Evolutionary conservation across 2,329 filamentous ascomycete genomes (phyloP).

Genomic region (Neonectria magnoliae): DNA sequence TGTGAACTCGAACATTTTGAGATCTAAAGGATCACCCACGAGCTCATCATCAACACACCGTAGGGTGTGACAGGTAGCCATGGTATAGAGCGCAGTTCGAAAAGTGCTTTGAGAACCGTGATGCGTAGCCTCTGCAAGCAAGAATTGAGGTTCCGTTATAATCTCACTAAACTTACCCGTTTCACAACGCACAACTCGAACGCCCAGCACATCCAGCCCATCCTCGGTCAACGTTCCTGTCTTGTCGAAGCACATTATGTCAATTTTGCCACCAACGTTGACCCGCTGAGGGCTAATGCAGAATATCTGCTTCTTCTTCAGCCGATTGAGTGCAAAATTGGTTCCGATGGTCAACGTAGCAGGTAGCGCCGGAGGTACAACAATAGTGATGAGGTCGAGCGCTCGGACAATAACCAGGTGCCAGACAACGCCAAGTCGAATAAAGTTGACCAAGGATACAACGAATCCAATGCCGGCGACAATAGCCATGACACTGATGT

Average conservation of each 20-base stretch:
- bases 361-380: slow-evolving; percentile 92
- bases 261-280: slow-evolving; percentile 94
- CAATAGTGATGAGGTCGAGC: slow-evolving; percentile 95
- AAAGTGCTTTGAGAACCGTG: slow-evolving; percentile 47
- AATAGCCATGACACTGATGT: slow-evolving; percentile 94
- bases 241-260: slow-evolving; percentile 98
- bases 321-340: slow-evolving; percentile 87
- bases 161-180: slow-evolving; percentile 77
- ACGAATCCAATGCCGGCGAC: slow-evolving; percentile 89
- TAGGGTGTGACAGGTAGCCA: slow-evolving; percentile 97
- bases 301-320: slow-evolving; percentile 92
- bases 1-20: slow-evolving; percentile 99
- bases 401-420: slow-evolving; percentile 92
- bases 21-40: slow-evolving; percentile 90
- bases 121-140: slow-evolving; percentile 59
- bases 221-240: slow-evolving; percentile 98
- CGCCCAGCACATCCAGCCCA: slow-evolving; percentile 90
- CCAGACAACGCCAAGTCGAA: slow-evolving; percentile 84
- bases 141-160: slow-evolving; percentile 69
- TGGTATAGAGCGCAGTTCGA: slow-evolving; percentile 82
- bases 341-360: slow-evolving; percentile 96
- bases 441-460: slow-evolving; percentile 92
- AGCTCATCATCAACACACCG: slow-evolving; percentile 88
- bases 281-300: slow-evolving; percentile 98
- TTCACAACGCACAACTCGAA: slow-evolving; percentile 77